phyloP scores from a whole-genome alignment of 768 basidiomycete genomes.

The Podaxis carcinomalis region DNA sequence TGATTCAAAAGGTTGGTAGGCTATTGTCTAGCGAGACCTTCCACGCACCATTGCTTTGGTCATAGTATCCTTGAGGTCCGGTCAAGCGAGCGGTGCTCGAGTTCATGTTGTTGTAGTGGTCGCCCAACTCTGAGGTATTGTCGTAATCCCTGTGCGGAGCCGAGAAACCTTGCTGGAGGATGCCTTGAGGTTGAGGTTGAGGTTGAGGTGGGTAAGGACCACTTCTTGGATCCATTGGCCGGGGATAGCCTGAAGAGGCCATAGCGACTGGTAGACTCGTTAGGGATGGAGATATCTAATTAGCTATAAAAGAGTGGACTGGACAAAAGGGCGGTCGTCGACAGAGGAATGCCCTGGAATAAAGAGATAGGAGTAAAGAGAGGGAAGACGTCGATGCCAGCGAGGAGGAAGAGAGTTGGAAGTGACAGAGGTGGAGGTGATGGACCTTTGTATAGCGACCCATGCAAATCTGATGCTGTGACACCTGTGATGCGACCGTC shows the following conservation, averaged over 20 bases:
- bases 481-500: constrained; percentile 16
- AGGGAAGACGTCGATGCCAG: constrained; percentile 14
- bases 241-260: constrained; percentile 14
- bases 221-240: constrained; percentile 15
- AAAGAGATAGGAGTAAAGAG: constrained; percentile 8
- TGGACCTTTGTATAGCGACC: constrained; percentile 16
- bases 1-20: constrained; percentile 5
- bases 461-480: constrained; percentile 17
- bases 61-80: constrained; percentile 36
- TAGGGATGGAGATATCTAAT: neutral
- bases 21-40: neutral
- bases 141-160: constrained; percentile 39
- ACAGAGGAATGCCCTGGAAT: neutral
- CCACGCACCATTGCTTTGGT: constrained; percentile 27
- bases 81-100: constrained; percentile 56
- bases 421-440: constrained; percentile 18
- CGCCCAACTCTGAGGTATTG: constrained; percentile 45
- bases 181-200: constrained; percentile 18
- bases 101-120: constrained; percentile 47
- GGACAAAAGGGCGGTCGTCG: constrained; percentile 4
- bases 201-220: constrained; percentile 19
- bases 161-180: constrained; percentile 14
- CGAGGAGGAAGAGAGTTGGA: constrained; percentile 14
- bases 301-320: constrained; percentile 16
- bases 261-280: constrained; percentile 12